phyloP scores from a whole-genome alignment of 768 basidiomycete species.

The Trametes gibbosa region DNA sequence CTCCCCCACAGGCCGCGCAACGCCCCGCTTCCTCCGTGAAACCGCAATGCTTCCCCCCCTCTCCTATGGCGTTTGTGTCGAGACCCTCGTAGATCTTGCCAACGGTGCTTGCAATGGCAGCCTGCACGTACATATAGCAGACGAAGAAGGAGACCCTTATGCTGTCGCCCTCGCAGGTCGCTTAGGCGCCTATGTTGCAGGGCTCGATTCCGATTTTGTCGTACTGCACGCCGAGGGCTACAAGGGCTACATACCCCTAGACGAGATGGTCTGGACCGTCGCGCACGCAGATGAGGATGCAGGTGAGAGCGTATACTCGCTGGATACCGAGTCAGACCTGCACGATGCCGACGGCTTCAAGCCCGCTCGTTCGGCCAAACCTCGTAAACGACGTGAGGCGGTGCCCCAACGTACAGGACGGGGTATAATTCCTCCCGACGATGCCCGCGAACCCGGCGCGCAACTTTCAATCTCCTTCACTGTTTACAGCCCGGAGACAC shows the following conservation, averaged over 20 bases:
- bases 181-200: slow-evolving; percentile 70
- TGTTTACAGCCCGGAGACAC: slow-evolving; percentile 56
- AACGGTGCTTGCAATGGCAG: not conserved
- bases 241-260: slow-evolving; percentile 71
- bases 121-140: slow-evolving; percentile 66
- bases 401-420: slow-evolving; percentile 12
- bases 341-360: slow-evolving; percentile 58
- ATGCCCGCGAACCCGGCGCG: slow-evolving; percentile 12
- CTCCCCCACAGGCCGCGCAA: slow-evolving; percentile 59
- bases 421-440: slow-evolving; percentile 55
- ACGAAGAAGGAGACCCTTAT: slow-evolving; percentile 80
- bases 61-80: slow-evolving; percentile 53
- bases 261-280: slow-evolving; percentile 68
- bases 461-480: slow-evolving; percentile 51
- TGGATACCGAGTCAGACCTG: slow-evolving; percentile 30
- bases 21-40: slow-evolving; percentile 67
- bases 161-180: slow-evolving; percentile 81
- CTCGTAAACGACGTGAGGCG: slow-evolving; percentile 39
- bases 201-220: slow-evolving; percentile 81
- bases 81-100: slow-evolving; percentile 43
- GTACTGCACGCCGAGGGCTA: slow-evolving; percentile 76
- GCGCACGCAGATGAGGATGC: not conserved
- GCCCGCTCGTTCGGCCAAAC: slow-evolving; percentile 52
- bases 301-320: slow-evolving; percentile 14
- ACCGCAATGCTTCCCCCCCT: slow-evolving; percentile 76